These are phyloP conservation scores for Dillenia turbinata DNA, from an alignment of 164 flowering plant genomes.

Conservation along the genomic window DNA sequence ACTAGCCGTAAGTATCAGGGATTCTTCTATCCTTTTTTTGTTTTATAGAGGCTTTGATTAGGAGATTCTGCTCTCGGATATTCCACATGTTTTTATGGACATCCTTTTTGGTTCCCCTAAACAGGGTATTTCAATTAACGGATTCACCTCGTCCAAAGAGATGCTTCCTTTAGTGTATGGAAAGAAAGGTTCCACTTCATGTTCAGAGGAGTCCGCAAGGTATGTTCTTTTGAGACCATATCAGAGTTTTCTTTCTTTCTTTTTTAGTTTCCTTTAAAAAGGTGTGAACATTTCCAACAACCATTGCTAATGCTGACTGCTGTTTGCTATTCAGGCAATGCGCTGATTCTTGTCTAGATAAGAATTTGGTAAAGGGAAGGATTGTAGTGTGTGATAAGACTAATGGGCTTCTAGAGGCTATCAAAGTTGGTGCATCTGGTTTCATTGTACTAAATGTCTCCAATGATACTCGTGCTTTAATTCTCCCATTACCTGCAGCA, in stretches of 20 bases:
- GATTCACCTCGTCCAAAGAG: constrained; percentile 8
- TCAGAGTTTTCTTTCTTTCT: too few species aligned
- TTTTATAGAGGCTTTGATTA: too few species aligned
- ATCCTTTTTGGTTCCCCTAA: not conserved
- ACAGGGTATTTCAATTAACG: constrained; percentile 24
- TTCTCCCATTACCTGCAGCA: constrained; percentile 6
- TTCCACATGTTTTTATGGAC: not conserved
- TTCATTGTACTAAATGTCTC: not conserved
- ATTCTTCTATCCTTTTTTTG: not conserved
- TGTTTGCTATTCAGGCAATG: constrained; percentile 4
- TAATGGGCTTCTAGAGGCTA: not conserved
- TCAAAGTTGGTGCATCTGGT: constrained; percentile 19
- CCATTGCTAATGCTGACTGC: not conserved
- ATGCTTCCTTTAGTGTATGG: constrained; percentile 15
- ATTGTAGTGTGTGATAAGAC: constrained; percentile 16
- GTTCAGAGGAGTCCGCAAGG: not conserved
- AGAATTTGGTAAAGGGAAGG: constrained; percentile 18
- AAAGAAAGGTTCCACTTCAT: not conserved
- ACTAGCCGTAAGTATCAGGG: constrained; percentile 10
- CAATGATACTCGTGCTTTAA: not conserved
- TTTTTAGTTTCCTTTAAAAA: too few species aligned
- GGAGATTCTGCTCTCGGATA: not conserved
- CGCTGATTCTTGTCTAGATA: not conserved
- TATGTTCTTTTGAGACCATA: not conserved
- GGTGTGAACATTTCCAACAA: not conserved